Conservation (phyloP, 441 rosid genomes). For the Brassica balearica region DNA sequence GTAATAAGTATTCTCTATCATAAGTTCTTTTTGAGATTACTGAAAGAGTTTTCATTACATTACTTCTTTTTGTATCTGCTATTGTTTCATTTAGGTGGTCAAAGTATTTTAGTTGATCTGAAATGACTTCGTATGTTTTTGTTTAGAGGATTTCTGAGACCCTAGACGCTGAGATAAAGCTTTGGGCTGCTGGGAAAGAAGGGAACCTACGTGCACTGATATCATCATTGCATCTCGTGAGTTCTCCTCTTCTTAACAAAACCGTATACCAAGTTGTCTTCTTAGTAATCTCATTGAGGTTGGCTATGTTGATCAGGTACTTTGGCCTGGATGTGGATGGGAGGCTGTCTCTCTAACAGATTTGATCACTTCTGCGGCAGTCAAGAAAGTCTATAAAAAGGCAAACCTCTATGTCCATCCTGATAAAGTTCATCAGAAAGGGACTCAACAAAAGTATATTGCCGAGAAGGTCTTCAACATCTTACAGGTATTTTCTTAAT, state of each 20-base stretch:
- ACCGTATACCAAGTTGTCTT: neutral
- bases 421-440: slow-evolving; percentile 15
- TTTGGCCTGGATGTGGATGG: slow-evolving; percentile 4
- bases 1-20: neutral
- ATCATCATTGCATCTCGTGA: slow-evolving; percentile 18
- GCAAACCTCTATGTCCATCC: slow-evolving; percentile 9
- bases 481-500: neutral
- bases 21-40: neutral
- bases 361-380: neutral
- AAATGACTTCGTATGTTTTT: neutral
- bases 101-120: neutral
- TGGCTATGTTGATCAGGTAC: neutral
- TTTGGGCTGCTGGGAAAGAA: neutral
- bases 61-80: neutral
- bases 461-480: slow-evolving; percentile 5
- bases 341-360: slow-evolving; percentile 2
- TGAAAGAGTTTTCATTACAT: neutral
- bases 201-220: slow-evolving; percentile 10
- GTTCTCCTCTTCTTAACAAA: neutral
- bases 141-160: slow-evolving; percentile 2
- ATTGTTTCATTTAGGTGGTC: neutral
- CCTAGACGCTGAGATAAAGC: neutral
- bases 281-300: neutral
- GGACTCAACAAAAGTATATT: slow-evolving; percentile 2
- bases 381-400: neutral